A percentile compares a stretch with the other conserved stretches of the same genome.
Conservation (phyloP, 768 basidiomycete genomes). For the Naganishia vaughanmartiniae region DNA sequence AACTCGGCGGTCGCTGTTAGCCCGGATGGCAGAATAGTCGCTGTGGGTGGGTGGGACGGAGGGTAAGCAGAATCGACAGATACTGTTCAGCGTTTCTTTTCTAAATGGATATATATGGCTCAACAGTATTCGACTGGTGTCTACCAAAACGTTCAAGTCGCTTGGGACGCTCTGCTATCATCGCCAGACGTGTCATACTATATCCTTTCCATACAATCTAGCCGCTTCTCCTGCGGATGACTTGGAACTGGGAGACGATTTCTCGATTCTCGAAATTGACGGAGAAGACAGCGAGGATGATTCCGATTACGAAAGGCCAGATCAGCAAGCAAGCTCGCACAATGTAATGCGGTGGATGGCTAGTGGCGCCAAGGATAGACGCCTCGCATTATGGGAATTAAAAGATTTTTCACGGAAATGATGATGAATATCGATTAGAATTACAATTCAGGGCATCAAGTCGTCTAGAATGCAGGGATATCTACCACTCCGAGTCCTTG, state of each 20-base stretch:
- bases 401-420: conserved; percentile 47
- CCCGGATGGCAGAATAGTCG: conserved; percentile 73
- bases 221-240: background rate
- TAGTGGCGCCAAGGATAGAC: conserved; percentile 65
- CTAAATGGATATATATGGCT: background rate
- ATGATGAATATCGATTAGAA: conserved; percentile 6
- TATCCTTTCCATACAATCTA: conserved; percentile 63
- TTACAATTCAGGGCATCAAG: background rate
- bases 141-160: conserved; percentile 72
- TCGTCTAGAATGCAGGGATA: conserved; percentile 38
- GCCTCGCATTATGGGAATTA: conserved; percentile 69
- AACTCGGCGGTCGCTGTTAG: conserved; percentile 74
- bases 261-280: conserved; percentile 5
- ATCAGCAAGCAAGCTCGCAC: conserved; percentile 58
- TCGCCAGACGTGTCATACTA: conserved; percentile 69
- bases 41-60: conserved; percentile 92
- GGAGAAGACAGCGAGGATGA: conserved; percentile 22
- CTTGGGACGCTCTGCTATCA: conserved; percentile 84
- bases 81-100: background rate
- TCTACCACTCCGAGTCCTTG: conserved; percentile 45
- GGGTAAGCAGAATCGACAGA: conserved; percentile 58
- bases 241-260: background rate
- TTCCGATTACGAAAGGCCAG: conserved; percentile 56
- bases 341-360: conserved; percentile 60
- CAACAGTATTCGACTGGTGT: conserved; percentile 75